Evolutionary conservation across 352 stramenopile genomes (phyloP).

Genomic region (Globisporangium spiculum): DNA sequence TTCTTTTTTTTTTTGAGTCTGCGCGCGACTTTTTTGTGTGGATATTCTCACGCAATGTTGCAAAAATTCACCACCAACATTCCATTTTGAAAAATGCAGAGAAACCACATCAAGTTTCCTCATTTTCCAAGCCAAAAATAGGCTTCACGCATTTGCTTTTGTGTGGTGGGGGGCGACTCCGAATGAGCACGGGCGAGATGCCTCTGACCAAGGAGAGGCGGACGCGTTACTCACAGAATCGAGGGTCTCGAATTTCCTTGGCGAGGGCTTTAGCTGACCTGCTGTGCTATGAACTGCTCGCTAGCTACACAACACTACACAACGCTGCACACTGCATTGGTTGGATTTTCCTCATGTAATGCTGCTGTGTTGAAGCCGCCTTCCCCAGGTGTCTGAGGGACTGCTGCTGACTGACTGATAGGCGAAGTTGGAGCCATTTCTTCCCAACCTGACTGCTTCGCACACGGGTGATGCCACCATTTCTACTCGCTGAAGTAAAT

Average conservation of each 20-base stretch:
- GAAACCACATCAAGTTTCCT: neutral
- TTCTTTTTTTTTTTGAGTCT: neutral
- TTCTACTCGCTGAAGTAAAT: too few species aligned
- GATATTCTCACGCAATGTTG: neutral
- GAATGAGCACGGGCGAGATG: too few species aligned
- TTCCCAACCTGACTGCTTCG: too few species aligned
- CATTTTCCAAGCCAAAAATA: too few species aligned
- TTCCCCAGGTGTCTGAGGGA: too few species aligned
- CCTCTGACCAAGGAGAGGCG: slow-evolving; percentile 2
- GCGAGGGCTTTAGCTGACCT: neutral
- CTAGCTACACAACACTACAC: neutral
- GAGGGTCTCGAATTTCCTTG: slow-evolving; percentile 1
- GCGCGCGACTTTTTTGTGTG: slow-evolving; percentile 4
- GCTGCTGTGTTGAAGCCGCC: too few species aligned
- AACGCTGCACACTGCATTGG: neutral
- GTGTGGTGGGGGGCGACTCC: neutral
- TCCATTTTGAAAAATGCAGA: neutral
- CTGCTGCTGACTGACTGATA: too few species aligned
- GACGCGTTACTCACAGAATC: neutral
- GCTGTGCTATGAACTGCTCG: neutral
- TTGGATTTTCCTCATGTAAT: too few species aligned
- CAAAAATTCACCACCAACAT: neutral
- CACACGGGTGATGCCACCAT: too few species aligned
- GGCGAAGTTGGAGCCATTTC: too few species aligned
- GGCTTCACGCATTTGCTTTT: neutral